Evolutionary conservation across 78 protist genomes (phyloP).

Genomic region (Cyanophora paradoxa): DNA sequence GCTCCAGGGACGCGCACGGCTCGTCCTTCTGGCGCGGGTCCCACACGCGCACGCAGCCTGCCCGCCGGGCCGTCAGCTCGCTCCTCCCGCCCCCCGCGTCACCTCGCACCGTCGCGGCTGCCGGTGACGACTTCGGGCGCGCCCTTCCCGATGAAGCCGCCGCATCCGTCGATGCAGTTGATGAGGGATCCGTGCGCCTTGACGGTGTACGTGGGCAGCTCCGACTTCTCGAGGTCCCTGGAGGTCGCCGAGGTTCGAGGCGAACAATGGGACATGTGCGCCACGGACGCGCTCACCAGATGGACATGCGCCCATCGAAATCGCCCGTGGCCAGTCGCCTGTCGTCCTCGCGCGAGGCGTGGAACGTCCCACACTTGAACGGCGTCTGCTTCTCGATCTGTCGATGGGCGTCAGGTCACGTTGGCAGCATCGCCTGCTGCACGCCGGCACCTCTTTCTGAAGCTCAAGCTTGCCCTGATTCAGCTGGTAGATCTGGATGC

Average conservation of each 20-base stretch:
- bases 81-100: no score
- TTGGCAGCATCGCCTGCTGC: no score
- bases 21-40: slow-evolving; percentile 51
- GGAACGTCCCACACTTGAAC: slow-evolving; percentile 68
- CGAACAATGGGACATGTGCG: not conserved
- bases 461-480: slow-evolving; percentile 15
- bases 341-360: slow-evolving; percentile 17
- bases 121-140: slow-evolving; percentile 73
- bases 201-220: not conserved
- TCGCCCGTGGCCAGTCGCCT: slow-evolving; percentile 63
- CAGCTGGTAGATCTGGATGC: slow-evolving; percentile 38
- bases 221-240: slow-evolving; percentile 18
- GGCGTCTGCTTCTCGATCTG: slow-evolving; percentile 23
- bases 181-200: slow-evolving; percentile 42
- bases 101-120: slow-evolving; percentile 57
- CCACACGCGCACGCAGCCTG: slow-evolving; percentile 49
- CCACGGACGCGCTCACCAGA: slow-evolving; percentile 22
- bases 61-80: not conserved
- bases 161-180: slow-evolving; percentile 60
- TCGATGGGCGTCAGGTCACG: not conserved
- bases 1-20: slow-evolving; percentile 48
- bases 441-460: not conserved
- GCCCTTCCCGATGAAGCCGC: slow-evolving; percentile 45
- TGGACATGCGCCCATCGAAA: slow-evolving; percentile 32
- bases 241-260: not conserved